Evolutionary conservation across 108 stramenopile species (phyloP).

Genomic region (Cylindrotheca closterium): DNA sequence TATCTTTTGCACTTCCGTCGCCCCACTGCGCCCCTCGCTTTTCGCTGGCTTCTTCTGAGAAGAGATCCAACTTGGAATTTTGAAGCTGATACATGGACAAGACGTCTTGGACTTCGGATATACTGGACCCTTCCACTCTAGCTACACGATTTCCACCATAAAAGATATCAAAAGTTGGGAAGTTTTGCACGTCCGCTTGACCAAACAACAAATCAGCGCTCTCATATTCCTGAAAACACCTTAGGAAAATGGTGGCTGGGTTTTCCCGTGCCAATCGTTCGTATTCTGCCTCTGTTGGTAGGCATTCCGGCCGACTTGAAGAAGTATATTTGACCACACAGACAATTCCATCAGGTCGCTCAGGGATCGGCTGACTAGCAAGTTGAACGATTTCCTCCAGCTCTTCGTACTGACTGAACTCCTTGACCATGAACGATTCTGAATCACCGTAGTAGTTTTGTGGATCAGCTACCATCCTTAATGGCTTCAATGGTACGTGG

Average conservation of each 20-base stretch:
- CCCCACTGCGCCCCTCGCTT: constrained; percentile 40
- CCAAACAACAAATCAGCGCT: constrained; percentile 43
- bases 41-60: constrained; percentile 48
- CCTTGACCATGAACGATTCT: constrained; percentile 45
- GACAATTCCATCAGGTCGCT: constrained; percentile 74
- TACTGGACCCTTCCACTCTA: constrained; percentile 43
- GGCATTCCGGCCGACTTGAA: constrained; percentile 24
- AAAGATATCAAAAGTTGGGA: constrained; percentile 44
- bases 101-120: constrained; percentile 48
- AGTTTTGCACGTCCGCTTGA: constrained; percentile 38
- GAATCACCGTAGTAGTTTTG: constrained; percentile 32
- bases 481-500: not conserved
- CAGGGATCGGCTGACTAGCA: constrained; percentile 49
- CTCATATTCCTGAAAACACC: constrained; percentile 66
- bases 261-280: constrained; percentile 58
- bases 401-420: constrained; percentile 55
- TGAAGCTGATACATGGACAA: constrained; percentile 54
- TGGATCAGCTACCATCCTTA: constrained; percentile 13
- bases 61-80: constrained; percentile 64
- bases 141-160: constrained; percentile 64
- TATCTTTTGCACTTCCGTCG: constrained; percentile 27
- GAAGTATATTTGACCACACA: constrained; percentile 60
- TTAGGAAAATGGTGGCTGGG: constrained; percentile 58
- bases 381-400: constrained; percentile 64
- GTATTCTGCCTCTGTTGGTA: constrained; percentile 60